Evolutionary conservation across 352 stramenopile species (phyloP), one percentile per base, ranked within the genome.

Genomic region (Phytophthora idaei): DNA sequence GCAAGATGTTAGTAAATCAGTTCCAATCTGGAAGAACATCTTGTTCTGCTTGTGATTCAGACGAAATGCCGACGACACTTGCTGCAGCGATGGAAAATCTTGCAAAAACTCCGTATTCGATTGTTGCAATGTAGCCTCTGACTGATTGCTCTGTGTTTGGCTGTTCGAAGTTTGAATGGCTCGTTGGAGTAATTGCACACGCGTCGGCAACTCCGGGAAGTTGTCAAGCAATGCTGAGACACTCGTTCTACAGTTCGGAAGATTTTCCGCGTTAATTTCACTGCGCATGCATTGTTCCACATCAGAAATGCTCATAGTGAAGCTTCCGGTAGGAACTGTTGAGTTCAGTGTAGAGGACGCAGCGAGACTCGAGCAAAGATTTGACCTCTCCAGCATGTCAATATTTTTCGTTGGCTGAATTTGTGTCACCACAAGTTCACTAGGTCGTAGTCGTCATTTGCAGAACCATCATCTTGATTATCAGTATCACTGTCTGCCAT

Each of bases 31-130:
- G 2, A 21, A 17, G 14, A 65, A 65, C 7, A 44, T 34, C 44
- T 65, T 65, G 48, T 65, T 28, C 11, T 65, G 57, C 45, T 65
- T 65, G 3, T 29, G 4, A 17, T 63, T 56, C 10, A 56, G 34
- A 9, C 17, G 46, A 63, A 56, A 41, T 3, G 25, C 6, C 10
- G 12, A 44, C 4, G 54, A 54, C 3, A 46, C 31, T 9, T 50
- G 14, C 36, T 36, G 8, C 41, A 53, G 17, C 1, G 54, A 53
- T 0, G 42, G 12, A 46, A n/a, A 47, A 10, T 28, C 41, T 47
- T 47, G 32, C 36, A 39, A 36, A 41, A 14, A n/a, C 17, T 47
- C 41, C 5, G n/a, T 4, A 11, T 27, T 47, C 7, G 15, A 28
- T 51, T 51, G 2, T 21, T 6, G 45, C 25, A 1, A 14, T 32